phyloP scores from a whole-genome alignment of 2,329 filamentous ascomycete species.

The Microcera coccophila region DNA sequence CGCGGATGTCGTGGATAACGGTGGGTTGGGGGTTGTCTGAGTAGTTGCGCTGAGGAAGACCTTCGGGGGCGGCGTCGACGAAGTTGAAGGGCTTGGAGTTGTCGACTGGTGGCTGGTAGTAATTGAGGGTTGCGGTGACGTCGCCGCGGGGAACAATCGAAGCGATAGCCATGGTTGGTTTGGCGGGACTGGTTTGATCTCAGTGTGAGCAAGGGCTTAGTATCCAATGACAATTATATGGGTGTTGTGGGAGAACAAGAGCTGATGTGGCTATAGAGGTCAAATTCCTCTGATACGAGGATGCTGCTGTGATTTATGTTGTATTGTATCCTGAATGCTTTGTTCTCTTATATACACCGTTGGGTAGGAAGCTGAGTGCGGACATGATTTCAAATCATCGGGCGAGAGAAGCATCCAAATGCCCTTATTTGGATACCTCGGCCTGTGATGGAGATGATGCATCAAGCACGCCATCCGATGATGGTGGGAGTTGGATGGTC shows the following conservation, averaged over 20 bases:
- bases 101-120: conserved; percentile 60
- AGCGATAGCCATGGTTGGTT: conserved; percentile 37
- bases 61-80: conserved; percentile 60
- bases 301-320: no score
- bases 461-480: conserved; percentile 25
- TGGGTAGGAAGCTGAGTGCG: background rate
- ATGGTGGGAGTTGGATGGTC: background rate
- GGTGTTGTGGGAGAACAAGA: no score
- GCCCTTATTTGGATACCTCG: conserved; percentile 9
- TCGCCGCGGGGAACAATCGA: conserved; percentile 53
- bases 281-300: background rate
- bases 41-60: conserved; percentile 64
- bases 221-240: no score
- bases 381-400: conserved; percentile 29
- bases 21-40: conserved; percentile 47
- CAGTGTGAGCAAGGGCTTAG: no score
- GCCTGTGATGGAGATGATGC: conserved; percentile 13
- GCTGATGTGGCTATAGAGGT: background rate
- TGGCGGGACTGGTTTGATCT: conserved; percentile 6
- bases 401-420: conserved; percentile 6
- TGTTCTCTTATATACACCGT: conserved; percentile 1
- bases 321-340: no score
- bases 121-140: conserved; percentile 60
- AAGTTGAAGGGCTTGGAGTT: conserved; percentile 60
- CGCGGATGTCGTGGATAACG: conserved; percentile 68